Evolutionary conservation across 2,329 filamentous ascomycete species (phyloP), one percentile per base, ranked within the genome.

Genomic region (Zymoseptoria passerinii): DNA sequence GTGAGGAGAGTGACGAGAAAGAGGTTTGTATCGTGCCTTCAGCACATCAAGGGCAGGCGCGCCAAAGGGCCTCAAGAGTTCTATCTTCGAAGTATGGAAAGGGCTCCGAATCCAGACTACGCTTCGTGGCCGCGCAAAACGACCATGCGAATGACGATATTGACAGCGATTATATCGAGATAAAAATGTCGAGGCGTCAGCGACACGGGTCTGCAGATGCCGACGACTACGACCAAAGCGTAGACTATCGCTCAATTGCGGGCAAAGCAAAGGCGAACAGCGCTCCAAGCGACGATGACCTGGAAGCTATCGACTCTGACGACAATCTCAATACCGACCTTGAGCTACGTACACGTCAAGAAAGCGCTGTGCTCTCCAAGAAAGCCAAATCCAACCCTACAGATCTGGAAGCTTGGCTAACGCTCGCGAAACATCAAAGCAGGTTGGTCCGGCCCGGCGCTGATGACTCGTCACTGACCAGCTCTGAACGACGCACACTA

Each of bases 361-460:
- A 75, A 58, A 84, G 83, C 13, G 77, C 86, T 0, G 77, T 85
- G 54, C 76, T 96, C 7, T 83, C 81, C 2, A 82, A 80, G 10
- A 79, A 72, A 28, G 84, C 90, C 35, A 84, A 87, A 57, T 77
- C 86, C 1, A 72, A 83, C 20, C 89, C 91, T 0, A 72, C 79
- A 5, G 82, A 95, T 67, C 77, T 89, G 19, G 76, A 84, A 49
- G 79, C 84, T 18, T 97, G 92, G 92, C 72, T 95, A 16, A 79
- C 83, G 44, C 78, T 96, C n/a, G 87, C 92, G 51, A 76, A 84
- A 7, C 85, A 95, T 61, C 92, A 97, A 73, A 84, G 90, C 61
- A 72, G 74, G 1, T 77, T 95, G 57, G 75, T 92, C 49, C 76
- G 76, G 54, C 75, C 78, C 23, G 77, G 78, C 50, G 69, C 68